A percentile compares a stretch with the other conserved stretches of the same genome.
These are phyloP conservation scores for Thalassiosira mediterranea DNA, from an alignment of 352 stramenopile species.

Conservation along the genomic window DNA sequence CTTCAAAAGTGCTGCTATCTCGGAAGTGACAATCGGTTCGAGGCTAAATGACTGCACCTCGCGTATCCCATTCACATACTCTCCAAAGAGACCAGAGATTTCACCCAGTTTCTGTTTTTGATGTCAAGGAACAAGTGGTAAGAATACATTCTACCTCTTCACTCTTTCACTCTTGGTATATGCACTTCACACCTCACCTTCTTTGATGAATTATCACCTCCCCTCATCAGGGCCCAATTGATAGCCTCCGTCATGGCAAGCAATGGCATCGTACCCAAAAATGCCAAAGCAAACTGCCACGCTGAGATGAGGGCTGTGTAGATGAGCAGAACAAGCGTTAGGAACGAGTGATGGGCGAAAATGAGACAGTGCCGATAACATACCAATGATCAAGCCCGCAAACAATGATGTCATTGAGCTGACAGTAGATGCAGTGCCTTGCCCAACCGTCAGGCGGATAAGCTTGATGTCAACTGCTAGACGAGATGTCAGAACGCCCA, in stretches of 20 bases:
- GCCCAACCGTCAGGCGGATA: constrained; percentile 25
- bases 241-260: constrained; percentile 47
- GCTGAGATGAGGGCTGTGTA: constrained; percentile 63
- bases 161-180: neutral
- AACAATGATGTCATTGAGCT: constrained; percentile 59
- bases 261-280: constrained; percentile 68
- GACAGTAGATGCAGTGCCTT: constrained; percentile 41
- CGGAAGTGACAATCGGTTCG: constrained; percentile 14
- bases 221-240: constrained; percentile 42
- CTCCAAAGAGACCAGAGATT: constrained; percentile 66
- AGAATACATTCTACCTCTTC: too few species aligned
- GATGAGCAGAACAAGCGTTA: too few species aligned
- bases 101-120: constrained; percentile 56
- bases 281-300: constrained; percentile 65
- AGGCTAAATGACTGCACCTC: constrained; percentile 37
- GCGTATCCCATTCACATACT: constrained; percentile 63
- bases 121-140: neutral
- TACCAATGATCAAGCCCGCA: constrained; percentile 48
- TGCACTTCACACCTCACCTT: neutral
- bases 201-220: constrained; percentile 50
- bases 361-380: too few species aligned
- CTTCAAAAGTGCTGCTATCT: constrained; percentile 13
- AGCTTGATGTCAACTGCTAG: constrained; percentile 38
- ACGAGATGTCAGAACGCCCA: constrained; percentile 21
- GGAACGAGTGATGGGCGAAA: too few species aligned